Evolutionary conservation across 176 grass and related monocot genomes (phyloP).

Genomic region (Aegilops umbellulata): DNA sequence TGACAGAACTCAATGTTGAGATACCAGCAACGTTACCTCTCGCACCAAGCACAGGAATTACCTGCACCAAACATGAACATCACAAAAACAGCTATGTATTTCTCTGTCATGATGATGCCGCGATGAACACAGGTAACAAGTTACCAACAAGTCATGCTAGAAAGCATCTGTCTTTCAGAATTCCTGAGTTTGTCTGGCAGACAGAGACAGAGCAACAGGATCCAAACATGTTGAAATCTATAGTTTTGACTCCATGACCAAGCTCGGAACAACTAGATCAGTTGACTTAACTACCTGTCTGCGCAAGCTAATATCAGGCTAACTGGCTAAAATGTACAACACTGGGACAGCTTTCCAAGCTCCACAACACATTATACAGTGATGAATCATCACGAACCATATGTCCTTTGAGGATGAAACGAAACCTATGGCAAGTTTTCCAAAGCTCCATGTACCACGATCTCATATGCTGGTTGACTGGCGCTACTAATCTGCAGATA

Average conservation of each 20-base stretch:
- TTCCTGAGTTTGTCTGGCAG: not conserved
- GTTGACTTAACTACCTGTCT: conserved; percentile 11
- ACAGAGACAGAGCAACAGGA: not conserved
- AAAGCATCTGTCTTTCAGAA: conserved; percentile 1
- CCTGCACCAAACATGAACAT: not conserved
- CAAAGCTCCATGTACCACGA: not conserved
- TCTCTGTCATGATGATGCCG: not conserved
- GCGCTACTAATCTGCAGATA: not conserved
- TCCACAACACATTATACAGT: conserved; percentile 12
- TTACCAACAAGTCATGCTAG: conserved; percentile 32
- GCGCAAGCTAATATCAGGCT: conserved; percentile 13
- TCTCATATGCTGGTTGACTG: conserved; percentile 18
- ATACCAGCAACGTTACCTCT: too few relatives aligned
- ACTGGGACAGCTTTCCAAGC: conserved; percentile 16
- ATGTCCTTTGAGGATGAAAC: not conserved
- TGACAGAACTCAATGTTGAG: too few relatives aligned
- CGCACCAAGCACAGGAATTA: too few relatives aligned
- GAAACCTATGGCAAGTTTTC: conserved; percentile 5
- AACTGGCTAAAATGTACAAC: conserved; percentile 43
- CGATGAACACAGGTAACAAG: not conserved
- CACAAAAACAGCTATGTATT: not conserved
- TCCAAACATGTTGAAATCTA: conserved; percentile 11
- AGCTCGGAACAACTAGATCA: conserved; percentile 25
- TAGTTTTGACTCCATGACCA: conserved; percentile 1
- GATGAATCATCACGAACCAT: conserved; percentile 19